phyloP scores from a whole-genome alignment of 148 eudicot genomes.

The Simmondsia chinensis region DNA sequence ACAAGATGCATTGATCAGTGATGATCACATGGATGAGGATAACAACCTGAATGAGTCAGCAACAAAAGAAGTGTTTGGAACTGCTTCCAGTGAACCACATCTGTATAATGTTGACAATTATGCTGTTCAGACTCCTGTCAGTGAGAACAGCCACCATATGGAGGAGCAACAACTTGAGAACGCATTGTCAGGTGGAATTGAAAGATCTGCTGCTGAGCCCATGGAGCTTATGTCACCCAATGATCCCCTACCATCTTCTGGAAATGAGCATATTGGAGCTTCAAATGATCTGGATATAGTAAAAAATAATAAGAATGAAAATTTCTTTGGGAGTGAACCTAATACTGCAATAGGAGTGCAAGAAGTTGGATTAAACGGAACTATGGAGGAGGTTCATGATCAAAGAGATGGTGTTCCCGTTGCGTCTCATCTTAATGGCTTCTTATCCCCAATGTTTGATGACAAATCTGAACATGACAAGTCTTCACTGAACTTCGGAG shows the following conservation, averaged over 20 bases:
- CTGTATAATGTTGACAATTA: constrained; percentile 7
- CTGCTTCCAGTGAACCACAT: constrained; percentile 20
- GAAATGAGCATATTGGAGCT: constrained; percentile 15
- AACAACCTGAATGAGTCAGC: constrained; percentile 26
- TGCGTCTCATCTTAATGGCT: constrained; percentile 16
- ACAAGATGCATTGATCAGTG: constrained; percentile 57
- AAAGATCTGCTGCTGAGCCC: constrained; percentile 11
- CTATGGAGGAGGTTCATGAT: constrained; percentile 12
- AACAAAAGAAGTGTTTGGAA: constrained; percentile 28
- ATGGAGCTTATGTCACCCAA: constrained; percentile 9
- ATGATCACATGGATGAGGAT: constrained; percentile 70
- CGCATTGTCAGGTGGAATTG: constrained; percentile 8
- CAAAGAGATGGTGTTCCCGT: constrained; percentile 1
- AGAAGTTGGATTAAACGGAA: constrained; percentile 14
- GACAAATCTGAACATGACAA: constrained; percentile 11
- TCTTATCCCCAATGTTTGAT: constrained; percentile 13
- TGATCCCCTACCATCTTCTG: constrained; percentile 6
- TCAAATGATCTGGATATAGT: constrained; percentile 11
- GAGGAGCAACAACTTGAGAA: constrained; percentile 20
- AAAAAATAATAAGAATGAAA: constrained; percentile 15
- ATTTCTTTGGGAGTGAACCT: constrained; percentile 13
- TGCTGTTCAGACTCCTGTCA: constrained; percentile 9
- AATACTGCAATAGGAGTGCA: constrained; percentile 8
- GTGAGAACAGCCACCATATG: constrained; percentile 17
- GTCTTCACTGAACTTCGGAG: constrained; percentile 8